phyloP scores from a whole-genome alignment of 2,329 filamentous ascomycete species.

The Helotiales sp. region DNA sequence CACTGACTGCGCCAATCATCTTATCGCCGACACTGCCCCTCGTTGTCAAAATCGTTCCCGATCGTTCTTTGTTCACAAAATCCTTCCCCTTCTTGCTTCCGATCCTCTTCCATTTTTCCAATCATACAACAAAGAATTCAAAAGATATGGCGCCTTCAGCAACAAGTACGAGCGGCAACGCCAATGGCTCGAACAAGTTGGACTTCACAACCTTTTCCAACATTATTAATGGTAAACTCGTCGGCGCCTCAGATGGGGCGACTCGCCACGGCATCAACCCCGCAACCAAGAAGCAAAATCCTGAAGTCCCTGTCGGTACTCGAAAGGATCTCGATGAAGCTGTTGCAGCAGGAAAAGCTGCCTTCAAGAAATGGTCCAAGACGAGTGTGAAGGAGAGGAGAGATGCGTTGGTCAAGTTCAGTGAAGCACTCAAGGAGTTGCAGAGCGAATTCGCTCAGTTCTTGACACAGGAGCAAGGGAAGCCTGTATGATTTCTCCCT shows the following conservation, averaged over 20 bases:
- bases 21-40: background rate
- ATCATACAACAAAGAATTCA: background rate
- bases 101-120: background rate
- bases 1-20: background rate
- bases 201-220: conserved; percentile 19
- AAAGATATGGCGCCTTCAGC: conserved; percentile 15
- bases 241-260: background rate
- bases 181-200: background rate
- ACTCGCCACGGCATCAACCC: conserved; percentile 20
- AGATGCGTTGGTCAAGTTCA: conserved; percentile 36
- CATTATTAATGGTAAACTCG: conserved; percentile 20
- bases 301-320: conserved; percentile 41
- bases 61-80: background rate
- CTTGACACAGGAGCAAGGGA: conserved; percentile 52
- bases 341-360: conserved; percentile 36
- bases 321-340: conserved; percentile 36
- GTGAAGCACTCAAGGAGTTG: conserved; percentile 5
- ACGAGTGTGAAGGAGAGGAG: conserved; percentile 45
- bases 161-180: background rate
- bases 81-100: background rate
- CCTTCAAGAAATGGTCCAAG: conserved; percentile 48
- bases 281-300: conserved; percentile 11
- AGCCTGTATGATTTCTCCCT: conserved; percentile 47
- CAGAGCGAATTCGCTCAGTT: conserved; percentile 30
- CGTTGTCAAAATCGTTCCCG: background rate